Conservation (phyloP, 352 stramenopile genomes). For the Blastocystis sp. region DNA sequence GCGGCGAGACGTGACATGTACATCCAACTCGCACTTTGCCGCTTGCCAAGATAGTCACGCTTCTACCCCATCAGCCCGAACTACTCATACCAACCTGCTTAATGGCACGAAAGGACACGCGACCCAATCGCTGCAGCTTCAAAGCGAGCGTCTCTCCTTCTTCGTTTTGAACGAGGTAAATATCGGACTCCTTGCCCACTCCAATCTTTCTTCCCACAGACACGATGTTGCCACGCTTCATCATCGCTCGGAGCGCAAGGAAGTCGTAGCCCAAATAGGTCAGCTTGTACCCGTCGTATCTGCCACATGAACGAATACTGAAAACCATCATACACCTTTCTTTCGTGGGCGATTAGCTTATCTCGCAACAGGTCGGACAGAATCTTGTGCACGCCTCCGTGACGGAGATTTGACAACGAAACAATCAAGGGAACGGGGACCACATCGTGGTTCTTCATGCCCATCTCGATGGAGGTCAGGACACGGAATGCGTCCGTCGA, state of each 20-base stretch:
- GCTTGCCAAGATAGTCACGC: conserved; percentile 95
- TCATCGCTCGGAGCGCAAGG: conserved; percentile 92
- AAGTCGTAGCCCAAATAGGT: conserved; percentile 99
- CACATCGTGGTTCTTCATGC: conserved; percentile 97
- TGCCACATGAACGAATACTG: conserved; percentile 78
- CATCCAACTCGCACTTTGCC: conserved; percentile 93
- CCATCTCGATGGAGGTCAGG: conserved; percentile 96
- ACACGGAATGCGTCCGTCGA: conserved; percentile 95
- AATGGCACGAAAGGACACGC: conserved; percentile 95
- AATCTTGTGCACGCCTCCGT: conserved; percentile 96
- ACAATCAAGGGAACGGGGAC: conserved; percentile 94
- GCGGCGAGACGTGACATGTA: conserved; percentile 97
- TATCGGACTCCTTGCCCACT: conserved; percentile 98
- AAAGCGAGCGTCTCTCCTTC: conserved; percentile 95
- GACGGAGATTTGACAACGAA: conserved; percentile 92
- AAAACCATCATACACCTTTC: conserved; percentile 86
- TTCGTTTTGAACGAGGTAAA: conserved; percentile 87
- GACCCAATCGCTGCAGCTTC: conserved; percentile 98
- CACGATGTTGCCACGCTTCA: conserved; percentile 88
- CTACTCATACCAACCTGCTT: conserved; percentile 79
- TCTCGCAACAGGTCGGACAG: conserved; percentile 92
- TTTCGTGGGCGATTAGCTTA: conserved; percentile 96
- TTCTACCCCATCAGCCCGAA: conserved; percentile 81
- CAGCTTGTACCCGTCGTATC: conserved; percentile 86
- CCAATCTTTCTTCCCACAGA: conserved; percentile 91